Evolutionary conservation across 257 asterid genomes (phyloP), one percentile per base, ranked within the genome.

Genomic region (Rubia yunnanensis): DNA sequence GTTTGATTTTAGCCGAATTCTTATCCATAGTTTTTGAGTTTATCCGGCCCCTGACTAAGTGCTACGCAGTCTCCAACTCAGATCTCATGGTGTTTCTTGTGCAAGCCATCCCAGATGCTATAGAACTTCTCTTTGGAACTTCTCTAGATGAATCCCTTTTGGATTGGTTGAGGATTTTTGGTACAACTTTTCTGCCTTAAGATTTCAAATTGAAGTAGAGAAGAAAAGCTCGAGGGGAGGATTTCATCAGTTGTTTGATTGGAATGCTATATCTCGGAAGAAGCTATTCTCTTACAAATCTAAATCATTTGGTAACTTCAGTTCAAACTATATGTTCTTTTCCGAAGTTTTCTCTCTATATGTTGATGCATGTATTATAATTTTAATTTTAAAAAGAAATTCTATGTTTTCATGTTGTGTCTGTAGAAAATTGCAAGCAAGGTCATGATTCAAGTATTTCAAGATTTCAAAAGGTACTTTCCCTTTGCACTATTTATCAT

Each of bases 221-320:
- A 92, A 89, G 76, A 79, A 87, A 77, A 86, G 82, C 30, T 79
- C 68, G 7, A 92, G 83, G 72, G 97, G 97, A 35, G 92, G 99
- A 35, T 83, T 92, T 71, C 82, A 87, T 64, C 99, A 92, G 82
- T 76, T 92, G 83, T 92, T 92, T 58, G 98, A 92, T 77, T 92
- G 98, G 98, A 89, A 89, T 72, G 83, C 54, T 65, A 92, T 85
- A 79, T 89, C 98, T 53, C 81, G 91, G 53, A 92, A 89, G 88
- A 92, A 84, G 87, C 95, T 88, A 69, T 89, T 89, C 84, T 75
- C 96, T 24, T 77, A 72, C 88, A 89, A 80, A 73, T 75, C 92
- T 59, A 95, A 85, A 64, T 70, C 74, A 64, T 82, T 86, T 30
- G 98, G 98, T 89, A 88, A 75, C 55, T 70, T 15, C 28, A 54